Evolutionary conservation across 306 rosid species (phyloP).

Genomic region (Parietaria judaica): DNA sequence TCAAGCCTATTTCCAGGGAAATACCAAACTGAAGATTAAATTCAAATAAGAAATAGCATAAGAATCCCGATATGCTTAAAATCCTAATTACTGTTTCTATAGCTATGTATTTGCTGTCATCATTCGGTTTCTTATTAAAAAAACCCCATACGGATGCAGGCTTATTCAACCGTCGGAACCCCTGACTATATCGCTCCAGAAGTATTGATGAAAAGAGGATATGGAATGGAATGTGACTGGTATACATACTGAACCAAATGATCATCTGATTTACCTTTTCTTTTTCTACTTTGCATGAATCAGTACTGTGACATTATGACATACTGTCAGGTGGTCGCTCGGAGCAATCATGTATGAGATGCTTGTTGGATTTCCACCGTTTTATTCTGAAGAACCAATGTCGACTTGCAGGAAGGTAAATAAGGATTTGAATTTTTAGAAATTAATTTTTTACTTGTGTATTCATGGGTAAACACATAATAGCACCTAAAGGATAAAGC

Average conservation of each 20-base stretch:
- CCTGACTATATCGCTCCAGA: constrained; percentile 93
- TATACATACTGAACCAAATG: background rate
- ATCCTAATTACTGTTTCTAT: background rate
- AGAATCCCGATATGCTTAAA: background rate
- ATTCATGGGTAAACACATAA: background rate
- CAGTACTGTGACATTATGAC: constrained; percentile 8
- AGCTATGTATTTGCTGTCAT: too few relatives aligned
- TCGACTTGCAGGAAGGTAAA: constrained; percentile 78
- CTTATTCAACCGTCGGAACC: constrained; percentile 86
- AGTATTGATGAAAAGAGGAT: constrained; percentile 73
- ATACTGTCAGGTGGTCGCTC: constrained; percentile 72
- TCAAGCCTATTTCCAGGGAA: too few relatives aligned
- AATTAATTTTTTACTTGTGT: background rate
- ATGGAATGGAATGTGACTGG: constrained; percentile 92
- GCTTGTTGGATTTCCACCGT: constrained; percentile 89
- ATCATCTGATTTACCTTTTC: constrained; percentile 8
- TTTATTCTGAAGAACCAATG: constrained; percentile 83
- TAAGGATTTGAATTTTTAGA: constrained; percentile 5
- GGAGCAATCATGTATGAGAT: constrained; percentile 94
- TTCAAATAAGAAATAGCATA: too few relatives aligned
- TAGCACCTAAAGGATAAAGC: too few relatives aligned
- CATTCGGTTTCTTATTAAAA: constrained; percentile 10
- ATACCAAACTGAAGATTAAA: too few relatives aligned
- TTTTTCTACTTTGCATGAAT: background rate
- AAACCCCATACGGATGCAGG: constrained; percentile 34